Percentiles rank a stretch among this genome's conserved stretches.
Conservation (phyloP, 192 early-diverging fungal species). For the Backusella sp. region DNA sequence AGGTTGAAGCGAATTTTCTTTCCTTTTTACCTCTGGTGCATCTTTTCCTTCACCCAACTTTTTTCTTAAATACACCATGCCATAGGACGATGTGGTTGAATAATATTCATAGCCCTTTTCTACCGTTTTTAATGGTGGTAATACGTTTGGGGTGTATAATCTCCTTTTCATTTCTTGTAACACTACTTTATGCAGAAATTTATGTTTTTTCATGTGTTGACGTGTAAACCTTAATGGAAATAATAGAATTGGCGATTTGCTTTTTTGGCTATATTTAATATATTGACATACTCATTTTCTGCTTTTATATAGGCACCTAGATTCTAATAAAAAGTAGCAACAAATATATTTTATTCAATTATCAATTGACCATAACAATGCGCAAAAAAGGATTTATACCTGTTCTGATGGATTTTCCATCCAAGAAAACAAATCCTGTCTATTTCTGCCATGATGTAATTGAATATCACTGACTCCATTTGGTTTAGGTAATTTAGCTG, state of each 20-base stretch:
- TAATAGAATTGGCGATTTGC: not conserved
- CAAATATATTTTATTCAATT: not conserved
- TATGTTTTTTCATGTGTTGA: slow-evolving; percentile 17
- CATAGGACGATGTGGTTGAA: slow-evolving; percentile 43
- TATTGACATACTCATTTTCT: slow-evolving; percentile 48
- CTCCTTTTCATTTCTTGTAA: slow-evolving; percentile 54
- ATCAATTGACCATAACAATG: not conserved
- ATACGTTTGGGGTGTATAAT: slow-evolving; percentile 36
- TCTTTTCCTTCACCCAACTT: slow-evolving; percentile 32
- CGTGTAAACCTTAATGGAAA: slow-evolving; percentile 17
- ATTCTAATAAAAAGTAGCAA: slow-evolving; percentile 31
- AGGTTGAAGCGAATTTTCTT: not conserved
- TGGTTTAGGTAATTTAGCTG: slow-evolving; percentile 37
- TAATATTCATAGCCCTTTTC: slow-evolving; percentile 56
- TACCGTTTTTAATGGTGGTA: slow-evolving; percentile 46
- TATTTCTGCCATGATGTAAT: slow-evolving; percentile 38
- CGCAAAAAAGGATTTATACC: slow-evolving; percentile 23
- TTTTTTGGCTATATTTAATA: not conserved
- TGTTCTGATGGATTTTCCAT: slow-evolving; percentile 48
- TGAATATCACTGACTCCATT: slow-evolving; percentile 36
- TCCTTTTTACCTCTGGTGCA: slow-evolving; percentile 40
- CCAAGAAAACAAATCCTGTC: slow-evolving; percentile 52
- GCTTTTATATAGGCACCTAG: slow-evolving; percentile 44
- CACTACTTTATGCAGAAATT: slow-evolving; percentile 10
- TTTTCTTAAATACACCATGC: slow-evolving; percentile 51